Evolutionary conservation across 139 green algal genomes (phyloP).

Genomic region (Closterium sp.): DNA sequence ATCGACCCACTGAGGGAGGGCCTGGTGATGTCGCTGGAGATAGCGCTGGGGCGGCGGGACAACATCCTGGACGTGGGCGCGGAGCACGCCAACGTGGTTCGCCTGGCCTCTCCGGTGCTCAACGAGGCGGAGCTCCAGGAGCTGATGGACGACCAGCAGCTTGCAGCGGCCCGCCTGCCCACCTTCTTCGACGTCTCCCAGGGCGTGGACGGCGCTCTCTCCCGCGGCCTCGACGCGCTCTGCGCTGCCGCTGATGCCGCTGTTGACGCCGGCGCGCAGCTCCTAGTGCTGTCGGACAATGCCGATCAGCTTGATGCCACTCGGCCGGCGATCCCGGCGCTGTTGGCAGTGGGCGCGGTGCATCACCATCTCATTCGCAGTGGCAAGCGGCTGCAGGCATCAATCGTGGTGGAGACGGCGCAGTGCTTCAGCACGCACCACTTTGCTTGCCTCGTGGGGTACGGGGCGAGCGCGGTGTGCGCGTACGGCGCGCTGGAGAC

Average conservation of each 20-base stretch:
- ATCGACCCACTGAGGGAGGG: slow-evolving; percentile 98
- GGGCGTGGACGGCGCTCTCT: slow-evolving; percentile 38
- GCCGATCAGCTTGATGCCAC: slow-evolving; percentile 33
- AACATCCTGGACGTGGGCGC: slow-evolving; percentile 87
- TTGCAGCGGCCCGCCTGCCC: slow-evolving; percentile 44
- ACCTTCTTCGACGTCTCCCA: slow-evolving; percentile 55
- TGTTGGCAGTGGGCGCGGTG: slow-evolving; percentile 90
- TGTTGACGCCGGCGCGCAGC: slow-evolving; percentile 76
- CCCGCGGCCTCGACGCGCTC: slow-evolving; percentile 64
- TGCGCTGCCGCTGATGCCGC: slow-evolving; percentile 78
- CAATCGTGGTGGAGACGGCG: slow-evolving; percentile 92
- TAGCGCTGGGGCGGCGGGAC: slow-evolving; percentile 87
- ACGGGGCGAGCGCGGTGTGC: slow-evolving; percentile 93
- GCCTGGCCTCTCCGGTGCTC: slow-evolving; percentile 84
- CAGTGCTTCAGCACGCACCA: slow-evolving; percentile 88
- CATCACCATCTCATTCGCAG: slow-evolving; percentile 96
- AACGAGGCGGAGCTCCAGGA: slow-evolving; percentile 82
- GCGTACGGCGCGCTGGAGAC: slow-evolving; percentile 96
- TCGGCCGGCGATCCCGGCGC: slow-evolving; percentile 72
- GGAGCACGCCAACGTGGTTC: slow-evolving; percentile 52
- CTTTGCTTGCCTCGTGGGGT: slow-evolving; percentile 88
- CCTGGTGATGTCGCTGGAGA: slow-evolving; percentile 96
- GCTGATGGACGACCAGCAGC: slow-evolving; percentile 32
- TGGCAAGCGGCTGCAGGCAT: slow-evolving; percentile 65
- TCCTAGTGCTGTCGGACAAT: slow-evolving; percentile 55